Percentiles rank a stretch among this genome's conserved stretches.
Evolutionary conservation across 495 filamentous ascomycete species (phyloP).

Genomic region (Neurospora sp.): DNA sequence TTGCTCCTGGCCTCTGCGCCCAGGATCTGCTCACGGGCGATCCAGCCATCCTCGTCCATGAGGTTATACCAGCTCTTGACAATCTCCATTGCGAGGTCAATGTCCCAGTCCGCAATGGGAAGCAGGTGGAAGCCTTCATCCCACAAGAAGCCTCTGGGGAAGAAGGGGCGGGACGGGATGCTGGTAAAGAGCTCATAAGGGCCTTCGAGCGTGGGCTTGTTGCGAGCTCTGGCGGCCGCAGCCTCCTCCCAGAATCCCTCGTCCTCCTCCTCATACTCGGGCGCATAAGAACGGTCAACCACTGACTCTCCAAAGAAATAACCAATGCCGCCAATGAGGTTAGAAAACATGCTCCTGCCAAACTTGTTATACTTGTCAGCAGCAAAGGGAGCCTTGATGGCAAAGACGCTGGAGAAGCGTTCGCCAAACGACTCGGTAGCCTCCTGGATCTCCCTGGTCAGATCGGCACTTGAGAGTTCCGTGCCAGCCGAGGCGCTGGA

Average conservation of each 20-base stretch:
- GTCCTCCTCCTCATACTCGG: slow-evolving; percentile 91
- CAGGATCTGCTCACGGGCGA: slow-evolving; percentile 91
- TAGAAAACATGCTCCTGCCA: slow-evolving; percentile 83
- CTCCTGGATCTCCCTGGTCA: slow-evolving; percentile 59
- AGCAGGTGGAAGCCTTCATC: slow-evolving; percentile 96
- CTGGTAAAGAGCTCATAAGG: slow-evolving; percentile 86
- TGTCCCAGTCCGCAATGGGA: slow-evolving; percentile 87
- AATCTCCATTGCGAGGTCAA: slow-evolving; percentile 82
- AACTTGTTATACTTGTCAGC: slow-evolving; percentile 65
- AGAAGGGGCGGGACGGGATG: slow-evolving; percentile 90
- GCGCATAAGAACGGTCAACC: slow-evolving; percentile 80
- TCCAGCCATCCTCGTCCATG: slow-evolving; percentile 97
- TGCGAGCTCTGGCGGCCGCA: slow-evolving; percentile 53
- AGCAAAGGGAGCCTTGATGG: slow-evolving; percentile 66
- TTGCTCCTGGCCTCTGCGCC: slow-evolving; percentile 92
- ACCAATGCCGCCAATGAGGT: slow-evolving; percentile 87
- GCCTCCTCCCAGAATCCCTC: slow-evolving; percentile 97
- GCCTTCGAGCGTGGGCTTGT: slow-evolving; percentile 59
- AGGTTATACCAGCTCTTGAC: slow-evolving; percentile 92
- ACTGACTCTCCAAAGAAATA: slow-evolving; percentile 84
- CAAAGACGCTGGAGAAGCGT: slow-evolving; percentile 63
- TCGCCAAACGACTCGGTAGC: slow-evolving; percentile 58
- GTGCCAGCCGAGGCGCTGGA: slow-evolving; percentile 66
- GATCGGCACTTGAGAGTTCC: slow-evolving; percentile 46
- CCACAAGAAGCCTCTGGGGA: slow-evolving; percentile 93